Percentiles rank a stretch among this genome's conserved stretches.
Conservation (phyloP, 2,329 filamentous ascomycete genomes). For the Coleophoma eucalyptorum region DNA sequence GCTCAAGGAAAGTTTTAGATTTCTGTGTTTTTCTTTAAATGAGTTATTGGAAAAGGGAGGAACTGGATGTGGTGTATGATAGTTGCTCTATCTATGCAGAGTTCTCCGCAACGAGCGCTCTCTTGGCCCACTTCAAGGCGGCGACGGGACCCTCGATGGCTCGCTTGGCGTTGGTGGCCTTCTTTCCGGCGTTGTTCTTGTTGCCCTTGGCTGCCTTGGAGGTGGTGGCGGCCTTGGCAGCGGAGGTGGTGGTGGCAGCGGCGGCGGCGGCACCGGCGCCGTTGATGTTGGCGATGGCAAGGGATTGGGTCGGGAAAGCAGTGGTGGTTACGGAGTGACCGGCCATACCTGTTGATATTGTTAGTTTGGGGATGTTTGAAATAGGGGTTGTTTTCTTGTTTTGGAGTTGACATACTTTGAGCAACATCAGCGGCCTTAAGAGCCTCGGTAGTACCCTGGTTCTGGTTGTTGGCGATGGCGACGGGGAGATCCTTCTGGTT, state of each 20-base stretch:
- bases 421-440: slow-evolving; percentile 28
- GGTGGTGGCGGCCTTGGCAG: not conserved
- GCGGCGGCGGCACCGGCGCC: slow-evolving; percentile 7
- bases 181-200: not conserved
- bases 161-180: not conserved
- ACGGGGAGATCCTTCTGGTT: slow-evolving; percentile 47
- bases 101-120: not conserved
- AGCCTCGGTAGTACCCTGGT: slow-evolving; percentile 30
- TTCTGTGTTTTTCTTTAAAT: too few species aligned
- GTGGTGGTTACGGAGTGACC: slow-evolving; percentile 24
- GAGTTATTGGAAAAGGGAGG: too few species aligned
- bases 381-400: too few species aligned
- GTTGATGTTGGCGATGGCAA: slow-evolving; percentile 15
- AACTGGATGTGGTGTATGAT: too few species aligned
- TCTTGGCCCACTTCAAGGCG: not conserved
- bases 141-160: too few species aligned
- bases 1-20: too few species aligned
- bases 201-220: not conserved
- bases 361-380: too few species aligned
- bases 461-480: slow-evolving; percentile 41
- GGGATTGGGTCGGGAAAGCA: slow-evolving; percentile 31
- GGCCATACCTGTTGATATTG: slow-evolving; percentile 16
- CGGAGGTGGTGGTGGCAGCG: slow-evolving; percentile 9
- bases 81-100: not conserved
- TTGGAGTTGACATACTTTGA: slow-evolving; percentile 12